Evolutionary conservation across 805 yeast species (phyloP).

Genomic region (Monosporozyma siamensis): DNA sequence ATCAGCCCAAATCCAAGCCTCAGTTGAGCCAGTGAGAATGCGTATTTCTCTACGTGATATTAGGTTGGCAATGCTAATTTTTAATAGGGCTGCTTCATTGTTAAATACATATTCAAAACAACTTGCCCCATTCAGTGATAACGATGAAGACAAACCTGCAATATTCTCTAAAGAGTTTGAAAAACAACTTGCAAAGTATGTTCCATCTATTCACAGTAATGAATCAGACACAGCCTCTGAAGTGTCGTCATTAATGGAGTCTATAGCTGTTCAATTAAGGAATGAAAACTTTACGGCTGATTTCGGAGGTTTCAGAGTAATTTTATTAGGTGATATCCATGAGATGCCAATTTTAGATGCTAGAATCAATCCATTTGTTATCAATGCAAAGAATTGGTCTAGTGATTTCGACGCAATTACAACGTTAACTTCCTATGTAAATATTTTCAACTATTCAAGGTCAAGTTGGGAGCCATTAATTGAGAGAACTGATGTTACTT

Average conservation of each 20-base stretch:
- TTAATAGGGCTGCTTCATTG: constrained; percentile 59
- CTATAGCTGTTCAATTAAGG: constrained; percentile 39
- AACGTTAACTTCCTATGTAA: constrained; percentile 54
- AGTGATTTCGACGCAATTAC: constrained; percentile 66
- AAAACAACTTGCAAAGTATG: constrained; percentile 50
- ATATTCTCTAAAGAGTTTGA: constrained; percentile 55
- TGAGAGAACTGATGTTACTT: constrained; percentile 77
- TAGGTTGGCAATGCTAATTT: constrained; percentile 62
- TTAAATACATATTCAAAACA: constrained; percentile 17
- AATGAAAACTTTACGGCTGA: constrained; percentile 61
- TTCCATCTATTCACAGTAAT: constrained; percentile 43
- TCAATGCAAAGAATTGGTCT: constrained; percentile 75
- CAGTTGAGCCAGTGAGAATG: constrained; percentile 71
- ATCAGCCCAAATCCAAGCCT: constrained; percentile 54
- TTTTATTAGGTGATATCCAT: constrained; percentile 81
- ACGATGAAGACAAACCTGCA: not conserved
- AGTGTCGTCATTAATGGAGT: constrained; percentile 30
- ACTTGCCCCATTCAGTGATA: not conserved
- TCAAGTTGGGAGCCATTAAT: constrained; percentile 93
- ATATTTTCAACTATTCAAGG: constrained; percentile 77
- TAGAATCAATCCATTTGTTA: constrained; percentile 58
- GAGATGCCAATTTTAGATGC: constrained; percentile 82
- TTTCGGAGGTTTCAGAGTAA: constrained; percentile 69
- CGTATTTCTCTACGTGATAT: constrained; percentile 84
- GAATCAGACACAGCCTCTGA: constrained; percentile 18